Evolutionary conservation across 768 basidiomycete genomes (phyloP).

Genomic region (Scleroderma citrinum): DNA sequence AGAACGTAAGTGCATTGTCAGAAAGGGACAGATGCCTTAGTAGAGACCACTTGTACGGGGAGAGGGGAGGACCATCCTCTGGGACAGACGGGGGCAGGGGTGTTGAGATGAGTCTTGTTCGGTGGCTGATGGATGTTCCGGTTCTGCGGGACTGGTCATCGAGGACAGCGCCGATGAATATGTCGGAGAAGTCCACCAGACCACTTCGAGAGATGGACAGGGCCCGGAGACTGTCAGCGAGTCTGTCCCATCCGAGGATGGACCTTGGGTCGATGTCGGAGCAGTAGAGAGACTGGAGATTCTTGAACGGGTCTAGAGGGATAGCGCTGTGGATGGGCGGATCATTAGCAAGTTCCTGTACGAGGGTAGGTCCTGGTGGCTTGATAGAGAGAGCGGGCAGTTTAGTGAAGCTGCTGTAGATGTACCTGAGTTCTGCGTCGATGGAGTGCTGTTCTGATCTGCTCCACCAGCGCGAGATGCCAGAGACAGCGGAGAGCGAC

Average conservation of each 20-base stretch:
- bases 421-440: slow-evolving; percentile 74
- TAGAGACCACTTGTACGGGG: slow-evolving; percentile 65
- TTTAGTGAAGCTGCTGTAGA: slow-evolving; percentile 89
- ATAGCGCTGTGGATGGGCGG: slow-evolving; percentile 68
- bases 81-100: slow-evolving; percentile 54
- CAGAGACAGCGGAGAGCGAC: slow-evolving; percentile 58
- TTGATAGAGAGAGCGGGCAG: slow-evolving; percentile 70
- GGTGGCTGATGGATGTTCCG: slow-evolving; percentile 44
- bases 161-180: slow-evolving; percentile 72
- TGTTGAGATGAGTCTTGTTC: slow-evolving; percentile 41
- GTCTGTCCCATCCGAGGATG: slow-evolving; percentile 77
- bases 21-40: slow-evolving; percentile 71
- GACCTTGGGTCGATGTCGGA: slow-evolving; percentile 78
- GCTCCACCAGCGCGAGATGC: slow-evolving; percentile 54
- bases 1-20: slow-evolving; percentile 76
- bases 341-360: slow-evolving; percentile 64
- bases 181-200: slow-evolving; percentile 70
- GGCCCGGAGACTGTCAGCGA: slow-evolving; percentile 64
- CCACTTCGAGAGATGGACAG: slow-evolving; percentile 77
- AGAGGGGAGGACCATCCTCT: slow-evolving; percentile 39
- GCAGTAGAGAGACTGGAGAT: slow-evolving; percentile 68
- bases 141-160: slow-evolving; percentile 66
- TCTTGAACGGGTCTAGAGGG: slow-evolving; percentile 83
- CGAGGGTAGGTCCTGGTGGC: slow-evolving; percentile 57
- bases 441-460: slow-evolving; percentile 50